phyloP scores from a whole-genome alignment of 1,284 basidiomycete genomes.

The Rhizoctonia solani region DNA sequence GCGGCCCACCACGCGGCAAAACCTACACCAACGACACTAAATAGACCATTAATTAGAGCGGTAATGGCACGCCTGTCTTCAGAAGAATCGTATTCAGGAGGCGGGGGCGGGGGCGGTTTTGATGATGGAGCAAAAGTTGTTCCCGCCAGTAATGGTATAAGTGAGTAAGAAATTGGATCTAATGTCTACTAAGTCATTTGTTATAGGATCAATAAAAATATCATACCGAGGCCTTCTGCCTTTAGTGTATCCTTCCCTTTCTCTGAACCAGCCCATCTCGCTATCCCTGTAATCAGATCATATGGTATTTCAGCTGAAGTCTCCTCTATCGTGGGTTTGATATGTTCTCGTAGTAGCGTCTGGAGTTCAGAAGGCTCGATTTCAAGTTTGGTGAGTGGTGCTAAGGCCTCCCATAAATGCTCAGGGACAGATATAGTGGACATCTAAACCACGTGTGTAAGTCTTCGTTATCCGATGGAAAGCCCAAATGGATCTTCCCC shows the following conservation, averaged over 20 bases:
- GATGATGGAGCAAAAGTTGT: constrained; percentile 72
- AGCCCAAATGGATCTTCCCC: no score
- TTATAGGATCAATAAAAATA: background rate
- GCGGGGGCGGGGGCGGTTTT: constrained; percentile 58
- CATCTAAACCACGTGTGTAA: background rate
- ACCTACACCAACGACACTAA: constrained; percentile 68
- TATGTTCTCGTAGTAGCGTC: constrained; percentile 10
- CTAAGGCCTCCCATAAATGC: constrained; percentile 9
- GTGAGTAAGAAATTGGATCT: constrained; percentile 60
- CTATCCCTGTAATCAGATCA: constrained; percentile 59
- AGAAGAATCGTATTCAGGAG: constrained; percentile 48
- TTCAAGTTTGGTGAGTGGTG: constrained; percentile 1
- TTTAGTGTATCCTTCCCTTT: constrained; percentile 53
- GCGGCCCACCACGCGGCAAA: constrained; percentile 73
- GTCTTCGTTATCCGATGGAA: no score
- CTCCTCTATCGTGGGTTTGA: constrained; percentile 41
- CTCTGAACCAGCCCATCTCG: constrained; percentile 66
- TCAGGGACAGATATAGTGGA: constrained; percentile 25
- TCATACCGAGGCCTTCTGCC: constrained; percentile 48
- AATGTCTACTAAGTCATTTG: background rate
- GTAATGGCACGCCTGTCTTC: constrained; percentile 68
- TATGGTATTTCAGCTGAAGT: constrained; percentile 59
- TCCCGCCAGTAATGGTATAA: constrained; percentile 76
- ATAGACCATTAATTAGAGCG: constrained; percentile 66
- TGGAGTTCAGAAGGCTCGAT: constrained; percentile 6